Conservation (phyloP, 2,329 filamentous ascomycete genomes). For the Colletotrichum kahawae region DNA sequence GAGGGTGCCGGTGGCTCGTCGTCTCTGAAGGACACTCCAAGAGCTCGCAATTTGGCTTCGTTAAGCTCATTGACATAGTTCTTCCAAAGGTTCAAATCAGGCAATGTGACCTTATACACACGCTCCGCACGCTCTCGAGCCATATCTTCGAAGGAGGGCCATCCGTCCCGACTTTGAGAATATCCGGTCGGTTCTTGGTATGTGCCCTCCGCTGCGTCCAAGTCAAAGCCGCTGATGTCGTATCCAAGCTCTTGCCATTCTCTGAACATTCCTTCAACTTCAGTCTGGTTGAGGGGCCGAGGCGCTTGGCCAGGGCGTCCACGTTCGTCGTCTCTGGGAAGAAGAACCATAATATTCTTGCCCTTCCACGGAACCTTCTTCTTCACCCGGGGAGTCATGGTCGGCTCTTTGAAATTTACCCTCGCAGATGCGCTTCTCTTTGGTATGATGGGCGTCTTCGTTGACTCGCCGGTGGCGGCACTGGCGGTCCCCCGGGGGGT, state of each 20-base stretch:
- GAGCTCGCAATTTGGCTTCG: conserved; percentile 89
- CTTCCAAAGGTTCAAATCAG: conserved; percentile 74
- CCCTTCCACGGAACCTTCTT: conserved; percentile 79
- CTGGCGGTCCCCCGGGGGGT: conserved; percentile 37
- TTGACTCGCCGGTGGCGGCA: conserved; percentile 30
- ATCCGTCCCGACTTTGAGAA: conserved; percentile 71
- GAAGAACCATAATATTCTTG: conserved; percentile 73
- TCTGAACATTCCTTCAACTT: conserved; percentile 66
- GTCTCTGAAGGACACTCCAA: conserved; percentile 83
- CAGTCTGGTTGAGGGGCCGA: conserved; percentile 57
- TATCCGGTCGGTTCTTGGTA: conserved; percentile 38
- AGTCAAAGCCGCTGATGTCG: conserved; percentile 70
- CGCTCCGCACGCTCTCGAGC: conserved; percentile 56
- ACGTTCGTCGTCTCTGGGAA: conserved; percentile 71
- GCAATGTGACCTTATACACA: conserved; percentile 68
- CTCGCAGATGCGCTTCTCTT: conserved; percentile 37
- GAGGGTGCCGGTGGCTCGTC: conserved; percentile 70
- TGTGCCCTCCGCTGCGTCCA: conserved; percentile 41
- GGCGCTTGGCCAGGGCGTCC: conserved; percentile 61
- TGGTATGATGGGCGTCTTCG: conserved; percentile 37
- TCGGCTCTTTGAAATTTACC: conserved; percentile 40
- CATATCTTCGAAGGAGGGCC: conserved; percentile 68
- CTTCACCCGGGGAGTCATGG: conserved; percentile 61
- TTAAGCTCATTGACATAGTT: conserved; percentile 81
- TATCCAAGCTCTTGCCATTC: conserved; percentile 75